Evolutionary conservation across 176 grass and related monocot genomes (phyloP).

Genomic region (Thinopyrum elongatum): DNA sequence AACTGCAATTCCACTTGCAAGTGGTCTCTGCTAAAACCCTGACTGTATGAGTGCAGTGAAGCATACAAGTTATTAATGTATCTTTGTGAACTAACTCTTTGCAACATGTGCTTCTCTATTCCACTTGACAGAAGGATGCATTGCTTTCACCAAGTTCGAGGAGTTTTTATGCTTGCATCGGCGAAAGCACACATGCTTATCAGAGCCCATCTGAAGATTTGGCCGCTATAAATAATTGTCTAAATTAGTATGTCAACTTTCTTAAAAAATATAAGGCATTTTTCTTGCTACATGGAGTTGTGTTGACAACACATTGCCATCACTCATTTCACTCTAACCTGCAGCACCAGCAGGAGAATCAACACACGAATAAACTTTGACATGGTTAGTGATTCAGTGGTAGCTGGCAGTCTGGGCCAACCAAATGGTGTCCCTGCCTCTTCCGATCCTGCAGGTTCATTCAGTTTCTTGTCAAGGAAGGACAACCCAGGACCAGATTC

Average conservation of each 20-base stretch:
- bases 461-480: constrained; percentile 56
- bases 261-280: not conserved
- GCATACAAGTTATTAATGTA: not conserved
- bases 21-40: constrained; percentile 1
- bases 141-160: constrained; percentile 82
- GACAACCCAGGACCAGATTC: constrained; percentile 52
- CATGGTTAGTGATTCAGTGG: constrained; percentile 85
- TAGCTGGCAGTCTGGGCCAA: constrained; percentile 68
- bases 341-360: constrained; percentile 54
- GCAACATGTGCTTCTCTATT: constrained; percentile 25
- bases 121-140: constrained; percentile 64
- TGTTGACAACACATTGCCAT: constrained; percentile 13
- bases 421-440: constrained; percentile 60
- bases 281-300: constrained; percentile 5
- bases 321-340: constrained; percentile 30
- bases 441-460: constrained; percentile 43
- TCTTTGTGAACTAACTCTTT: constrained; percentile 9
- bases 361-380: constrained; percentile 88
- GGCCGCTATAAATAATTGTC: constrained; percentile 69
- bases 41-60: constrained; percentile 6
- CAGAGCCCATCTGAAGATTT: constrained; percentile 87
- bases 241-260: constrained; percentile 63
- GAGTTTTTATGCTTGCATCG: constrained; percentile 95
- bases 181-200: constrained; percentile 88
- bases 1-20: not conserved